phyloP scores from a whole-genome alignment of 257 asterid genomes.

The Marsdenia floribunda region DNA sequence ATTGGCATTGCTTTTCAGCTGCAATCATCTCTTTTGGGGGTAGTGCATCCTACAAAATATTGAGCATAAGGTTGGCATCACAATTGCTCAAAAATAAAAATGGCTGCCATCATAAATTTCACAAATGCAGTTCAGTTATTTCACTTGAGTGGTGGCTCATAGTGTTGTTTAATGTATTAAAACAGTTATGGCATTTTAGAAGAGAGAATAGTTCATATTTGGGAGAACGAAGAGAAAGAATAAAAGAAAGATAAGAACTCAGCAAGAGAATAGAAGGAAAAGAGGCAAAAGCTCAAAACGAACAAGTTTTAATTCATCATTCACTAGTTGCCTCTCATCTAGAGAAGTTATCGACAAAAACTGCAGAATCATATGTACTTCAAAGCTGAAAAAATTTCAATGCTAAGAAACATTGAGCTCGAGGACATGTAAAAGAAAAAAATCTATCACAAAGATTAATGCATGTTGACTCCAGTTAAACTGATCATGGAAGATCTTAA shows the following conservation, averaged over 20 bases:
- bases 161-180: not conserved
- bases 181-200: not conserved
- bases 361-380: not conserved
- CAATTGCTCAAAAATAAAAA: not conserved
- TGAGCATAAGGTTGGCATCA: not conserved
- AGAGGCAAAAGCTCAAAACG: not conserved
- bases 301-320: not conserved
- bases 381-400: not conserved
- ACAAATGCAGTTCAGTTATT: not conserved
- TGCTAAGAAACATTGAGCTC: not conserved
- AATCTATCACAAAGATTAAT: not conserved
- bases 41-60: slow-evolving; percentile 66
- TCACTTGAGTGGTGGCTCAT: not conserved
- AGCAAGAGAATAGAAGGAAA: not conserved
- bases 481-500: too few relatives aligned
- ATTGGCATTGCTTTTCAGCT: slow-evolving; percentile 83
- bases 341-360: not conserved
- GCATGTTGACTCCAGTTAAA: too few relatives aligned
- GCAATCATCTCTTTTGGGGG: slow-evolving; percentile 88
- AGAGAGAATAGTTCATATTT: not conserved
- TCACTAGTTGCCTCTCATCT: not conserved
- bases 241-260: not conserved
- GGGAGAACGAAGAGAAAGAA: not conserved
- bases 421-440: not conserved
- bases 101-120: not conserved